Conservation (phyloP, 2,329 filamentous ascomycete genomes). For the Aspergillus phoenicis region DNA sequence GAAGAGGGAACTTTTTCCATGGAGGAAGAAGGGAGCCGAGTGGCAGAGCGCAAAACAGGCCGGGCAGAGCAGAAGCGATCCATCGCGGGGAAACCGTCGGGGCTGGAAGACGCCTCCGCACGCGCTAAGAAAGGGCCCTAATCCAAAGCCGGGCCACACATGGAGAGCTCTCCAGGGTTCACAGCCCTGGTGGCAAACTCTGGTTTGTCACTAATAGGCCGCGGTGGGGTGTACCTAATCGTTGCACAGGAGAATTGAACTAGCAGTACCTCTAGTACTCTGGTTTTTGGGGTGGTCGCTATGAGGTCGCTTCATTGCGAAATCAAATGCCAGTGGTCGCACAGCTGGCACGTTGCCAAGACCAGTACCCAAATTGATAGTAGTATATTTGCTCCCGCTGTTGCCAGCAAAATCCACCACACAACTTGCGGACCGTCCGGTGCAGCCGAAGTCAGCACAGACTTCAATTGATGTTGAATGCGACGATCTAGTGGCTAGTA, state of each 20-base stretch:
- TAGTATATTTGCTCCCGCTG: not conserved
- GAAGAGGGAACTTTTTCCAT: not conserved
- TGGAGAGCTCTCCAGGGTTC: not conserved
- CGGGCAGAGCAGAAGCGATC: not conserved
- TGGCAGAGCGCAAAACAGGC: not conserved
- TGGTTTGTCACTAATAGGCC: not conserved
- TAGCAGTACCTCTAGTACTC: not conserved
- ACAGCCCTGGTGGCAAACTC: not conserved
- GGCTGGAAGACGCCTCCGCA: not conserved
- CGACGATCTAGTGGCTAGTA: not conserved
- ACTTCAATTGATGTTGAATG: too few relatives aligned
- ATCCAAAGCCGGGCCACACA: not conserved
- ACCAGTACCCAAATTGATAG: not conserved
- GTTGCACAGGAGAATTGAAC: not conserved
- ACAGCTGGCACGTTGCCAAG: not conserved
- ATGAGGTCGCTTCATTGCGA: not conserved
- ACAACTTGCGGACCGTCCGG: too few relatives aligned
- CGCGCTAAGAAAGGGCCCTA: not conserved
- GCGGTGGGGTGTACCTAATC: not conserved
- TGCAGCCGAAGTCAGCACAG: too few relatives aligned
- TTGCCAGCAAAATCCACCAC: too few relatives aligned
- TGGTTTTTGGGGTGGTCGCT: not conserved
- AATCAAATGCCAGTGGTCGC: not conserved
- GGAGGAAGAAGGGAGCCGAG: not conserved
- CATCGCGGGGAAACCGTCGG: conserved; percentile 7